phyloP scores from a whole-genome alignment of 306 rosid species.

The Lathyrus tuberosus region DNA sequence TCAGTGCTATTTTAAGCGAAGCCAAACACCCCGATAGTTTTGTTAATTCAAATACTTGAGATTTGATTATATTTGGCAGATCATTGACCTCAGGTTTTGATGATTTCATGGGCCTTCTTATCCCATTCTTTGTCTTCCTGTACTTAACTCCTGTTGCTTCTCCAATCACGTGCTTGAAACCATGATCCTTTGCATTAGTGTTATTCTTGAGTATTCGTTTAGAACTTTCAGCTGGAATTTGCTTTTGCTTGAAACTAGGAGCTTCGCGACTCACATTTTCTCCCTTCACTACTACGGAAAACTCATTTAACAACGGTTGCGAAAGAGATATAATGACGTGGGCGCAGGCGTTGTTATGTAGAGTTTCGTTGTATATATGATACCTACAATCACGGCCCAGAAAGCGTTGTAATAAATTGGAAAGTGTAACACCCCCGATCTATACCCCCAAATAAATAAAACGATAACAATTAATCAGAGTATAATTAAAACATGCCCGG shows the following conservation, averaged over 20 bases:
- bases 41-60: slow-evolving; percentile 17
- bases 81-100: slow-evolving; percentile 24
- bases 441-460: too few species aligned
- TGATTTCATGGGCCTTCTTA: slow-evolving; percentile 18
- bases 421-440: too few species aligned
- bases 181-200: background rate
- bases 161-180: background rate
- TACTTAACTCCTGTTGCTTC: slow-evolving; percentile 8
- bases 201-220: slow-evolving; percentile 20
- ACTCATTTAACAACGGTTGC: too few species aligned
- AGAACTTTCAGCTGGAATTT: background rate
- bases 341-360: too few species aligned
- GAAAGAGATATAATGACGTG: too few species aligned
- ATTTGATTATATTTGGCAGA: slow-evolving; percentile 5
- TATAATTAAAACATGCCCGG: too few species aligned
- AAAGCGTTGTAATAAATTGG: too few species aligned
- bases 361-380: too few species aligned
- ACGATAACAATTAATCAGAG: too few species aligned
- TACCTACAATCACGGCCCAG: too few species aligned
- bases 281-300: too few species aligned
- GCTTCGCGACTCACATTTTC: background rate
- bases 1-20: background rate
- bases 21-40: background rate
- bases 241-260: background rate
- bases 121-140: slow-evolving; percentile 15